Evolutionary conservation across 202 grass and related monocot species (phyloP).

Genomic region (Dendrocalamus latiflorus): DNA sequence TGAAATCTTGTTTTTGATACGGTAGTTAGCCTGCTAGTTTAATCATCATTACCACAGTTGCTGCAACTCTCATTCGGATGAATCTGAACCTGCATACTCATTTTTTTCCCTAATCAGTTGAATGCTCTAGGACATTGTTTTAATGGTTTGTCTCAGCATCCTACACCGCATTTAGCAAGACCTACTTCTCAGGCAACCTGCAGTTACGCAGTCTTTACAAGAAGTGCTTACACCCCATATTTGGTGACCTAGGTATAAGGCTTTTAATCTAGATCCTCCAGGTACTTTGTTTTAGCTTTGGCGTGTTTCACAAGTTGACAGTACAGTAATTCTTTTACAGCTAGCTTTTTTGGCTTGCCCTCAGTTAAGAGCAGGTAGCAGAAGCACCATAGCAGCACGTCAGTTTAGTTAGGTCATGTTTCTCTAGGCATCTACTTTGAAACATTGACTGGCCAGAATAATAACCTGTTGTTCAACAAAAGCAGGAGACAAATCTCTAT

Average conservation of each 20-base stretch:
- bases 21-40: conserved; percentile 56
- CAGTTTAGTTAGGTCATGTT: conserved; percentile 37
- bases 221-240: conserved; percentile 11
- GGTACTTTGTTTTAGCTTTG: conserved; percentile 24
- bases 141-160: conserved; percentile 14
- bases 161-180: conserved; percentile 26
- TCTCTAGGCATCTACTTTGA: conserved; percentile 33
- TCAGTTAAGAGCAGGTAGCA: background rate
- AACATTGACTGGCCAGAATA: conserved; percentile 32
- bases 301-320: conserved; percentile 18
- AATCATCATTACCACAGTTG: conserved; percentile 43
- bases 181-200: conserved; percentile 19
- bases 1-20: conserved; percentile 69
- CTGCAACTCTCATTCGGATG: conserved; percentile 27
- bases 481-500: conserved; percentile 34
- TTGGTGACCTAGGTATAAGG: conserved; percentile 13
- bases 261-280: conserved; percentile 34
- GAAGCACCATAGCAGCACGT: background rate
- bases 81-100: conserved; percentile 26
- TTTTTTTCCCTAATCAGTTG: conserved; percentile 19
- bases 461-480: conserved; percentile 42
- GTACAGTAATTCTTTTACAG: conserved; percentile 11
- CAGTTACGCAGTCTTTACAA: conserved; percentile 14
- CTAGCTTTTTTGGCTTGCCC: background rate
- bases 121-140: conserved; percentile 24